Evolutionary conservation across 2,329 filamentous ascomycete species (phyloP).

Genomic region (Colletotrichum spinosum): DNA sequence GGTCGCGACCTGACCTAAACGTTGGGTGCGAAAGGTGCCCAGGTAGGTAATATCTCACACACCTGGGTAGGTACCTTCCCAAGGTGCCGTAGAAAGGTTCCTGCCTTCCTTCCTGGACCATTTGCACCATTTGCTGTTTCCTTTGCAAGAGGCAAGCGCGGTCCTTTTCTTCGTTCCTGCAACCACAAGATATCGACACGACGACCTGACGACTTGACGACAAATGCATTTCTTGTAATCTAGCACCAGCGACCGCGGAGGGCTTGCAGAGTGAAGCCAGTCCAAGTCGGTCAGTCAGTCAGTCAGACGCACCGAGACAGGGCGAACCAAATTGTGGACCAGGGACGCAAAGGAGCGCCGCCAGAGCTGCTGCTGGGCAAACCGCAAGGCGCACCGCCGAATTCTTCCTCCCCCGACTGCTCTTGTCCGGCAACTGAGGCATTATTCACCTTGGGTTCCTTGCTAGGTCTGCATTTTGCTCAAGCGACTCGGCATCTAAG

Average conservation of each 20-base stretch:
- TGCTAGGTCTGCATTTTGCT: constrained; percentile 1
- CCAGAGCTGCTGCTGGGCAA: constrained; percentile 13
- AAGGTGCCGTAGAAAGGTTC: no score
- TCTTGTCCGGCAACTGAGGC: constrained; percentile 8
- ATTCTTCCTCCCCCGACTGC: constrained; percentile 14
- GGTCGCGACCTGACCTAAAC: no score
- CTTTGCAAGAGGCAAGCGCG: no score
- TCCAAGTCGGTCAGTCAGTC: no score
- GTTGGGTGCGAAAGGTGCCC: neutral
- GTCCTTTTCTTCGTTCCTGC: no score
- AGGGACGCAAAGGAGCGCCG: neutral
- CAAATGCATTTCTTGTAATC: no score
- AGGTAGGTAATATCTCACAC: neutral
- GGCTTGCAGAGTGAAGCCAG: no score
- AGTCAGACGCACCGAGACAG: constrained; percentile 4
- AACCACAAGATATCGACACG: no score
- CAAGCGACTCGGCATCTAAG: constrained; percentile 20
- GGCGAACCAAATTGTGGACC: constrained; percentile 13
- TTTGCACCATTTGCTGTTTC: no score
- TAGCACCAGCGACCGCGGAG: no score
- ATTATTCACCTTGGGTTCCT: constrained; percentile 17
- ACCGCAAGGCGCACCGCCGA: constrained; percentile 31
- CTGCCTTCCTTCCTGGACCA: no score
- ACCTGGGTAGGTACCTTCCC: neutral
- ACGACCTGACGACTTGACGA: no score